phyloP scores from a whole-genome alignment of 2,329 filamentous ascomycete species.

The Epichloe elymi region DNA sequence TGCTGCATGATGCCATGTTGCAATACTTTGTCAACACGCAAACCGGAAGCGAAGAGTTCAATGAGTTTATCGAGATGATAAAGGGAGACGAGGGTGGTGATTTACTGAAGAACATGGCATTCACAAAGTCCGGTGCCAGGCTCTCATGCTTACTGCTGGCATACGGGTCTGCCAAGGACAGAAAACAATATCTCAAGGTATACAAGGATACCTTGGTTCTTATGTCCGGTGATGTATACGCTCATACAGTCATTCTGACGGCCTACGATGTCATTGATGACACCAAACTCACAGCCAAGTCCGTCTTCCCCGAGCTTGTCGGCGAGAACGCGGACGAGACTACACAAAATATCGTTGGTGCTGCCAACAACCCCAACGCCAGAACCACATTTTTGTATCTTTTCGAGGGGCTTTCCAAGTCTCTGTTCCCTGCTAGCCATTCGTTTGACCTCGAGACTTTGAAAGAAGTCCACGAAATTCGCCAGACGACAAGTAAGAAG shows the following conservation, averaged over 20 bases:
- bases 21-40: constrained; percentile 83
- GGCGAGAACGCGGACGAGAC: constrained; percentile 54
- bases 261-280: constrained; percentile 91
- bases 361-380: constrained; percentile 52
- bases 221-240: constrained; percentile 70
- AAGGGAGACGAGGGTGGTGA: constrained; percentile 88
- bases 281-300: constrained; percentile 75
- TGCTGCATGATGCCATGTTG: constrained; percentile 95
- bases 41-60: constrained; percentile 65
- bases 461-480: constrained; percentile 63
- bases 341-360: constrained; percentile 48
- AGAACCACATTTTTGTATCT: constrained; percentile 65
- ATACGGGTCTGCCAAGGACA: constrained; percentile 79
- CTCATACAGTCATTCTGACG: constrained; percentile 68
- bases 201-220: constrained; percentile 83
- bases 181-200: constrained; percentile 73
- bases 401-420: constrained; percentile 53
- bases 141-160: constrained; percentile 73
- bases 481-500: constrained; percentile 84
- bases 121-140: constrained; percentile 77
- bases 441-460: constrained; percentile 57
- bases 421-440: constrained; percentile 48
- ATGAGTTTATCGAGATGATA: constrained; percentile 77
- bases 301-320: constrained; percentile 76
- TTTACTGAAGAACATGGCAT: constrained; percentile 86